These are phyloP conservation scores for Suillus subluteus DNA, from an alignment of 768 basidiomycete species.

Conservation along the genomic window DNA sequence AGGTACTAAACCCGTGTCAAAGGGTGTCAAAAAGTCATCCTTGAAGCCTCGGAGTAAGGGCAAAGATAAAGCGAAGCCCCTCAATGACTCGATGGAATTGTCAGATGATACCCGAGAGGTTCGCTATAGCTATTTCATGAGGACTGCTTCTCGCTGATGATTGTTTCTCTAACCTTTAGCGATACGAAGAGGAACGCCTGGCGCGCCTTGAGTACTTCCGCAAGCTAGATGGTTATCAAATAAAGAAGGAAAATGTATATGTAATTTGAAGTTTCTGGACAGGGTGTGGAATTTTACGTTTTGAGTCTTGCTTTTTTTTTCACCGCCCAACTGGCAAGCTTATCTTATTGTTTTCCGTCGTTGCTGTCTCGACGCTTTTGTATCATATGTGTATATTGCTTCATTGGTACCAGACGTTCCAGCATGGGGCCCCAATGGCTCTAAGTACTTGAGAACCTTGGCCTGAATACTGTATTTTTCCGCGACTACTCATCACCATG, in stretches of 20 bases:
- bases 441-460: background rate
- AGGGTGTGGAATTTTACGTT: background rate
- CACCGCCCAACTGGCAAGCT: background rate
- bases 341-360: conserved; percentile 1
- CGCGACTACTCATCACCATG: background rate
- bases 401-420: background rate
- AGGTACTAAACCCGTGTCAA: conserved; percentile 17
- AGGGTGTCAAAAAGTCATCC: background rate
- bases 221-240: conserved; percentile 52
- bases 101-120: conserved; percentile 37
- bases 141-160: conserved; percentile 1
- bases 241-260: conserved; percentile 62
- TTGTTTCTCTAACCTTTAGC: conserved; percentile 27
- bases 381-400: background rate
- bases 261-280: conserved; percentile 44
- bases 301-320: background rate
- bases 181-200: conserved; percentile 49
- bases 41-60: conserved; percentile 13
- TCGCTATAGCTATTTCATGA: background rate
- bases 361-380: background rate
- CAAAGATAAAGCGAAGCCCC: conserved; percentile 28
- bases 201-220: conserved; percentile 58
- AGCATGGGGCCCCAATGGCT: background rate
- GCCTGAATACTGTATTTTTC: background rate
- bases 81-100: conserved; percentile 30